These are phyloP conservation scores for Leptographium flavum DNA, from an alignment of 2,329 filamentous ascomycete genomes.

Conservation along the genomic window DNA sequence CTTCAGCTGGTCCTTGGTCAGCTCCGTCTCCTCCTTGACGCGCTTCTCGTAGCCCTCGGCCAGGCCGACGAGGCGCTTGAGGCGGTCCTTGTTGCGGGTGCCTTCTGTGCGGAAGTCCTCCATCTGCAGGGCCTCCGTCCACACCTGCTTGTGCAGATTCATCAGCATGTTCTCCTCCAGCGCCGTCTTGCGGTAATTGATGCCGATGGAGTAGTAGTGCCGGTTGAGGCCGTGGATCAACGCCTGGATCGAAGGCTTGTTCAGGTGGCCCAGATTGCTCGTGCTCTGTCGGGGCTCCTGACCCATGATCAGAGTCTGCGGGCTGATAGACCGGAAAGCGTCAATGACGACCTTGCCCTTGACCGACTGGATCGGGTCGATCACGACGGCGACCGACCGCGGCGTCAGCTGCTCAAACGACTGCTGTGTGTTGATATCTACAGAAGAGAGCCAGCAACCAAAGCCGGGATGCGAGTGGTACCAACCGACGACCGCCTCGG, in stretches of 20 bases:
- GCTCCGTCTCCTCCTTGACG: conserved; percentile 95
- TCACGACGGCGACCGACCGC: conserved; percentile 90
- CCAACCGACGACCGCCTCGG: conserved; percentile 96
- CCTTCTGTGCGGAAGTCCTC: conserved; percentile 83
- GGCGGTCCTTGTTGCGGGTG: conserved; percentile 69
- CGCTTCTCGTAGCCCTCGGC: conserved; percentile 97
- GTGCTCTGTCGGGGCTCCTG: conserved; percentile 97
- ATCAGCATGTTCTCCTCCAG: conserved; percentile 99
- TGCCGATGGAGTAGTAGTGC: conserved; percentile 98
- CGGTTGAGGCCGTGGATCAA: conserved; percentile 95
- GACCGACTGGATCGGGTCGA: conserved; percentile 97
- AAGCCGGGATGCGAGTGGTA: conserved; percentile 99
- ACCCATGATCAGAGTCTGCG: conserved; percentile 92
- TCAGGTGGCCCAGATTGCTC: conserved; percentile 91
- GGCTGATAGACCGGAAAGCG: conserved; percentile 96
- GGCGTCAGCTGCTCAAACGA: conserved; percentile 98
- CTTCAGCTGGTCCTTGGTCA: conserved; percentile 95
- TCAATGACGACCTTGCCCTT: conserved; percentile 99
- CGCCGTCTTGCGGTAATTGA: conserved; percentile 95
- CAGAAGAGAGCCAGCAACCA: conserved; percentile 95
- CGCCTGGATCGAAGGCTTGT: conserved; percentile 99
- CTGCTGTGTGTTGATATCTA: conserved; percentile 99
- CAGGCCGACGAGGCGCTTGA: conserved; percentile 76
- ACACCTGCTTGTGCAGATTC: conserved; percentile 99
- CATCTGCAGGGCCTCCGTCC: conserved; percentile 96